These are phyloP conservation scores for Penicillium robsamsonii DNA, from an alignment of 495 filamentous ascomycete species.

Conservation along the genomic window DNA sequence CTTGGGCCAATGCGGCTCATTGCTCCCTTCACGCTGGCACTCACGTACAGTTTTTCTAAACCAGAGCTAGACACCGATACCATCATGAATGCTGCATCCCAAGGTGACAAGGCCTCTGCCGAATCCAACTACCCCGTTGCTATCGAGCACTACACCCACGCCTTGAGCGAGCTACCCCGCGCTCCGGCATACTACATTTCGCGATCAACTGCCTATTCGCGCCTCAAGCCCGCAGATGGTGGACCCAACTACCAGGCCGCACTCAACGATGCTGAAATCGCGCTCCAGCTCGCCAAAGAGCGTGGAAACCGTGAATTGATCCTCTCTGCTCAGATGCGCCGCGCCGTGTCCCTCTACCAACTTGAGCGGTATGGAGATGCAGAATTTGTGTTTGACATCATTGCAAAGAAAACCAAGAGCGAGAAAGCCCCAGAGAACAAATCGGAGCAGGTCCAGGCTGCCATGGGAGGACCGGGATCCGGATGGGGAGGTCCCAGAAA, in stretches of 20 bases:
- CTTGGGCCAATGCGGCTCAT: conserved; percentile 1
- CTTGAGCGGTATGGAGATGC: conserved; percentile 75
- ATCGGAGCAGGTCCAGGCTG: conserved; percentile 32
- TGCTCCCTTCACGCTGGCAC: neutral
- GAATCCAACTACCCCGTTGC: conserved; percentile 63
- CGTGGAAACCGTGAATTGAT: conserved; percentile 81
- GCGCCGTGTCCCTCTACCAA: conserved; percentile 70
- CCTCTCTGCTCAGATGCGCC: conserved; percentile 73
- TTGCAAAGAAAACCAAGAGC: conserved; percentile 58
- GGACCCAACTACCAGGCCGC: conserved; percentile 53
- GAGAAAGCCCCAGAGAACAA: conserved; percentile 48
- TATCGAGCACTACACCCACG: conserved; percentile 70
- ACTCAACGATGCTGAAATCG: conserved; percentile 77
- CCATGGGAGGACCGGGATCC: conserved; percentile 22
- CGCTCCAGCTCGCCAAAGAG: conserved; percentile 63
- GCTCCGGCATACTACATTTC: conserved; percentile 84
- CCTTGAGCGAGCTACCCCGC: conserved; percentile 61
- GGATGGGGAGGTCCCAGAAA: neutral
- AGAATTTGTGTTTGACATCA: conserved; percentile 64
- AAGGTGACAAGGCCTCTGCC: conserved; percentile 63
- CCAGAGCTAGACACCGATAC: neutral
- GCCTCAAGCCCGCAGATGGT: conserved; percentile 51
- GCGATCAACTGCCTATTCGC: conserved; percentile 79
- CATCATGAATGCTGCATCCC: conserved; percentile 59
- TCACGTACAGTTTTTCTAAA: neutral